Base-by-base conservation (phyloP, 2,329 filamentous ascomycete genomes). In the Fusarium agapanthi region DNA sequence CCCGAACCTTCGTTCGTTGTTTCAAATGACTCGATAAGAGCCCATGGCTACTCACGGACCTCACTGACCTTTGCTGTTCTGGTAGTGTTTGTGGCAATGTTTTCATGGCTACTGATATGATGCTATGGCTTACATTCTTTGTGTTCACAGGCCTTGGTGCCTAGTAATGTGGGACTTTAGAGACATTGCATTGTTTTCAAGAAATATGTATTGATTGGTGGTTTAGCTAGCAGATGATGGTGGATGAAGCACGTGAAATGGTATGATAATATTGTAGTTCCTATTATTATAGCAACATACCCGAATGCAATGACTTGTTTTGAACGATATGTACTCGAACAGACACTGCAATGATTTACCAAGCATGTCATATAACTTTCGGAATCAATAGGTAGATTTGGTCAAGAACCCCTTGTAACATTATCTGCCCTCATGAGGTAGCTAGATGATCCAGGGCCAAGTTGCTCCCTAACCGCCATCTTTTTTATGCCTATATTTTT, bases 171-270 rank as follows among this genome's bases (percentile, higher is more conserved):
- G 54, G n/a, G 18, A 24, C 14, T 32, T 12, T 9, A 22, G 20
- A 24, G 41, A 34, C 28, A 47, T 51, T 51, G 41, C 61, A 48
- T 66, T 57, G 20, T 13, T 38, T 67, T 43, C 13, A 26, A 40
- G 22, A 71, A 45, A 44, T 67, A n/a, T 73, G 50, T 65, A 73
- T 73, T 38, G 41, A 37, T 69, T 75, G 70, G 53, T 37, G n/a
- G 43, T 16, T 57, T 45, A 40, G 73, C 71, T 75, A 38, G 40
- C n/a, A 45, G 54, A 53, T 45, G 26, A 61, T 56, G 62, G 59
- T 38, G 61, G 68, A 73, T n/a, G 67, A 73, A 70, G 30, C 24
- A 57, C 57, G 26, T 73, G 34, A 53, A 56, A 66, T 71, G 65
- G 71, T 22, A 67, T 71, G 53, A 30, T 67, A 40, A 68, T 45